Conservation (phyloP, 2,329 filamentous ascomycete species). For the Fusarium fracticaudum region DNA sequence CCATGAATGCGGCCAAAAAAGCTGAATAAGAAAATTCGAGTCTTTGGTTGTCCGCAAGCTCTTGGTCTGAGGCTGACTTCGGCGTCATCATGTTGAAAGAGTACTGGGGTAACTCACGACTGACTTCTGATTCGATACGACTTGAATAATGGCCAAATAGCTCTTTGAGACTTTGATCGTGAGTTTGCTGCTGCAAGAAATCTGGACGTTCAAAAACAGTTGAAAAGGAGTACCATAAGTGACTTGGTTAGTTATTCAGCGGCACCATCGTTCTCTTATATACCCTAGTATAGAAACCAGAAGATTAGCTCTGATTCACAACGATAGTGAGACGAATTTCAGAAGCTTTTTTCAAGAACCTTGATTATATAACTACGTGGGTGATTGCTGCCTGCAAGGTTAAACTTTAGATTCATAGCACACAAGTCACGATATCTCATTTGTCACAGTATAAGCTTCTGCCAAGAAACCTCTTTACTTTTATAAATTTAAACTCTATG, state of each 20-base stretch:
- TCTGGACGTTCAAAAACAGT: not conserved
- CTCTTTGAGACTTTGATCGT: not conserved
- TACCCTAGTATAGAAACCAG: no score
- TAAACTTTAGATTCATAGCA: not conserved
- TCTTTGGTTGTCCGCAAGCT: no score
- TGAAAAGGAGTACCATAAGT: not conserved
- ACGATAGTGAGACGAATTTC: fast-evolving
- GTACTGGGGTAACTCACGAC: no score
- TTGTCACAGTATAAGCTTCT: not conserved
- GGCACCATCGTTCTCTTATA: not conserved
- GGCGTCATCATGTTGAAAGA: no score
- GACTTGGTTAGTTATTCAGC: fast-evolving
- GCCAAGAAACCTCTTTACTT: fast-evolving
- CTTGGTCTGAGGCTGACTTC: no score
- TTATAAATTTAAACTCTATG: not conserved
- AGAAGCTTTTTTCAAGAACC: not conserved
- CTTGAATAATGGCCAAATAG: not conserved
- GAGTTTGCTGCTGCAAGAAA: not conserved
- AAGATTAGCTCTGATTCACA: fast-evolving
- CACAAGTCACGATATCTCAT: fast-evolving
- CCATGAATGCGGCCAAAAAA: no score
- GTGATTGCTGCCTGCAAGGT: not conserved
- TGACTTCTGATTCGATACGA: fast-evolving
- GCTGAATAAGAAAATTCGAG: no score
- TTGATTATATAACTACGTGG: not conserved